Base-by-base conservation (phyloP, 306 rosid species). In the Trichosanthes cucumerina region DNA sequence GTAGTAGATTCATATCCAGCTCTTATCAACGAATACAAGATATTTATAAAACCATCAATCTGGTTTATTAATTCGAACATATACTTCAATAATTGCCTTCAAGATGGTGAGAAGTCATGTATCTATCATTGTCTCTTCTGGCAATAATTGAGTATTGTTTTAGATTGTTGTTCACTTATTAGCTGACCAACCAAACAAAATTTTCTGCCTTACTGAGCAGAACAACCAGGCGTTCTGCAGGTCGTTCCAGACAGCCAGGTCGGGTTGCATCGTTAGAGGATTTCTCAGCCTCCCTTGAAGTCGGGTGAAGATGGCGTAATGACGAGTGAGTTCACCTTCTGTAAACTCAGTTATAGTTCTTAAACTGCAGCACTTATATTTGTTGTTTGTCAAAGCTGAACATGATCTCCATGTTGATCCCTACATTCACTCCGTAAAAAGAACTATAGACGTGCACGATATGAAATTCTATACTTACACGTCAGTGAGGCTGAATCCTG, bases 151-250 rank as follows among this genome's bases (percentile, higher is more conserved):
- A 14, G 36, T 39, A 49, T 68, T 68, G 50, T 43, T 70, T 44
- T 46, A 46, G 59, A 71, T 28, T 31, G 66, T 38, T 36, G 52
- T 34, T 76, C 21, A 76, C 65, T 56, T 36, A 24, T 46, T 18
- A 76, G 44, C 49, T 60, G 28, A 59, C 33, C n/a, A 38, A 38
- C 44, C 54, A 43, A 70, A 52, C 70, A 24, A 49, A 13, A 8
- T 41, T 72, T 4, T 72, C 41, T 41, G 21, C 38, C 21, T 78
- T 33, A 19, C 6, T 52, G 64, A 80, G 81, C 92, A 94, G 98
- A 88, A 50, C 95, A 85, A 91, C 97, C 98, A 6, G 98, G 97
- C 15, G 98, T 95, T 78, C 91, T 95, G 79, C 97, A 92, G 87
- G 97, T 95, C 80, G 91, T 95, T 77, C 93, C 88, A 18, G 91